These are phyloP conservation scores for Aristolochia californica DNA, from an alignment of 164 flowering plant species.

Conservation along the genomic window DNA sequence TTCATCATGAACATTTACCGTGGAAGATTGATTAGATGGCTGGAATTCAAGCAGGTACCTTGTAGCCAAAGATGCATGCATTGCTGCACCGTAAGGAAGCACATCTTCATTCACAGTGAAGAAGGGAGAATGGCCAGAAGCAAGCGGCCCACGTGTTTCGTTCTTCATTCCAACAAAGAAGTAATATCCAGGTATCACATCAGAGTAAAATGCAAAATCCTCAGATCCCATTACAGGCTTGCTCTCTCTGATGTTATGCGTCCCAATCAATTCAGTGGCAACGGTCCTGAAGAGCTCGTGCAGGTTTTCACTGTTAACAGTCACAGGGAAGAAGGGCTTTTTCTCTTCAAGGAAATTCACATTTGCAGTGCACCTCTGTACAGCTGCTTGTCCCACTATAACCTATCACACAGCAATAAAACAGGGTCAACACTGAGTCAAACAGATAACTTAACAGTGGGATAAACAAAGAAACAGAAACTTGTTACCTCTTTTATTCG, in stretches of 20 bases:
- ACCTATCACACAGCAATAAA: slow-evolving; percentile 16
- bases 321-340: slow-evolving; percentile 26
- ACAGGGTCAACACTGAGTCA: no score
- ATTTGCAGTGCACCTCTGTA: slow-evolving; percentile 45
- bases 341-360: slow-evolving; percentile 24
- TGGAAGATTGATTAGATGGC: slow-evolving; percentile 4
- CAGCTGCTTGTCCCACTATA: slow-evolving; percentile 44
- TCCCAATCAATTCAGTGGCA: slow-evolving; percentile 32
- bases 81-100: slow-evolving; percentile 67
- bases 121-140: slow-evolving; percentile 39
- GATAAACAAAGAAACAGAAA: background rate
- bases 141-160: slow-evolving; percentile 17
- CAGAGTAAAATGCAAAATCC: slow-evolving; percentile 43
- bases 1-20: slow-evolving; percentile 15
- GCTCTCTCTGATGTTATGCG: slow-evolving; percentile 21
- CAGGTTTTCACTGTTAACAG: slow-evolving; percentile 27
- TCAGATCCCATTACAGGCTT: slow-evolving; percentile 42
- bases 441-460: background rate
- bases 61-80: slow-evolving; percentile 65
- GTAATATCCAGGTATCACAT: slow-evolving; percentile 34
- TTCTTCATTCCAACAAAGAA: slow-evolving; percentile 47
- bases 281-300: slow-evolving; percentile 28
- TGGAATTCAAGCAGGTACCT: slow-evolving; percentile 31
- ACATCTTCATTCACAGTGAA: slow-evolving; percentile 51
- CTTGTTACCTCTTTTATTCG: slow-evolving; percentile 37